A percentile compares a stretch with the other conserved stretches of the same genome.
These are phyloP conservation scores for Oidiodendron maius DNA, from an alignment of 495 filamentous ascomycete species.

Conservation along the genomic window DNA sequence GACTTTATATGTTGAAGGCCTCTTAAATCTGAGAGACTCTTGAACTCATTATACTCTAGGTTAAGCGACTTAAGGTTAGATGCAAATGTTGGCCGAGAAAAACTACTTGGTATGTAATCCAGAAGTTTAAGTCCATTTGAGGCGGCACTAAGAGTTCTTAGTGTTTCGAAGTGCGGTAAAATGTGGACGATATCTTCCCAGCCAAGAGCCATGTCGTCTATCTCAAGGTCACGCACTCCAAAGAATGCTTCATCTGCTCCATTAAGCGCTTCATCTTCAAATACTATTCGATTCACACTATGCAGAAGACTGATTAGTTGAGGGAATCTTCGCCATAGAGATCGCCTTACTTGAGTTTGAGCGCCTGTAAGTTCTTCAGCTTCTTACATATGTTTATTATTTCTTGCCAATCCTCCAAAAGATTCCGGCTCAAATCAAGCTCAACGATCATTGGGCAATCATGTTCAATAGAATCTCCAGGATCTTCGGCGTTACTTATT, in stretches of 20 bases:
- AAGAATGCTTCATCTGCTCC: slow-evolving; percentile 36
- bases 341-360: slow-evolving; percentile 62
- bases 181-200: slow-evolving; percentile 60
- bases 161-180: slow-evolving; percentile 47
- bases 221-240: slow-evolving; percentile 58
- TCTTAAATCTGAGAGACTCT: slow-evolving; percentile 49
- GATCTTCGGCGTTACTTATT: slow-evolving; percentile 42
- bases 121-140: slow-evolving; percentile 32
- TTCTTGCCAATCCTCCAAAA: slow-evolving; percentile 61
- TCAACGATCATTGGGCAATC: slow-evolving; percentile 64
- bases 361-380: slow-evolving; percentile 51
- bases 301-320: slow-evolving; percentile 7
- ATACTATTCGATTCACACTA: slow-evolving; percentile 74
- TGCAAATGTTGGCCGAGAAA: slow-evolving; percentile 29
- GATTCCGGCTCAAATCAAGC: slow-evolving; percentile 80
- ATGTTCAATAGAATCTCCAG: slow-evolving; percentile 32
- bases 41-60: slow-evolving; percentile 72
- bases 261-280: slow-evolving; percentile 30
- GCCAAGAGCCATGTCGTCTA: slow-evolving; percentile 64
- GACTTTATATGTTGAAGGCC: slow-evolving; percentile 49
- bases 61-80: slow-evolving; percentile 52
- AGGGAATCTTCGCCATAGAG: not conserved
- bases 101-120: slow-evolving; percentile 28
- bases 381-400: slow-evolving; percentile 64
- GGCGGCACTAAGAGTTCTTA: slow-evolving; percentile 53